Percentiles rank a stretch among this genome's conserved stretches.
These are phyloP conservation scores for Begonia peltatifolia DNA, from an alignment of 306 rosid genomes.

Conservation along the genomic window DNA sequence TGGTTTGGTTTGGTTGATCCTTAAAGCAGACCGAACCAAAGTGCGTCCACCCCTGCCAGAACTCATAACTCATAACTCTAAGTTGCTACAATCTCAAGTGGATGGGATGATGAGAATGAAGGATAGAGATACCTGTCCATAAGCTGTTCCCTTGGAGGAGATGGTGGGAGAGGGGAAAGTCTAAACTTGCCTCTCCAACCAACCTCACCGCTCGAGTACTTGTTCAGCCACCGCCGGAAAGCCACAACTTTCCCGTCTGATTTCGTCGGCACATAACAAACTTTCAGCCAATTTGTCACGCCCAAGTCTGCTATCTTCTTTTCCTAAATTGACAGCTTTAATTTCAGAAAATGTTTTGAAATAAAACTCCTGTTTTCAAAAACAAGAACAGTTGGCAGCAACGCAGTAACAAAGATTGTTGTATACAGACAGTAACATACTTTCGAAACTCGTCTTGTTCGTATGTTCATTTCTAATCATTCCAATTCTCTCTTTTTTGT, in stretches of 20 bases:
- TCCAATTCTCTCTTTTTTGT: too few species aligned
- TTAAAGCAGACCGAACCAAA: too few species aligned
- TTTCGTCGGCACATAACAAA: conserved; percentile 85
- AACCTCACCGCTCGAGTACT: conserved; percentile 63
- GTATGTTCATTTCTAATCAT: too few species aligned
- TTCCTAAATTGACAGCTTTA: conserved; percentile 23
- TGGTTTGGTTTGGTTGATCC: too few species aligned
- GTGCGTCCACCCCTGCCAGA: background rate
- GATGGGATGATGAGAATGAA: background rate
- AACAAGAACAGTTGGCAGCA: too few species aligned
- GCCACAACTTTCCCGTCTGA: conserved; percentile 71
- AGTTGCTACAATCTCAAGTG: background rate
- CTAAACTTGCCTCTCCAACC: conserved; percentile 79
- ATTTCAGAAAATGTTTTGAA: too few species aligned
- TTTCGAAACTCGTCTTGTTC: too few species aligned
- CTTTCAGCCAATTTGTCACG: conserved; percentile 56
- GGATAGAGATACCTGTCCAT: conserved; percentile 53
- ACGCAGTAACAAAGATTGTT: too few species aligned
- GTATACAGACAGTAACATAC: too few species aligned
- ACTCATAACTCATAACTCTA: too few species aligned
- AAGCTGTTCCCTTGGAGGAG: conserved; percentile 74
- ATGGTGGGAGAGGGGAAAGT: conserved; percentile 50
- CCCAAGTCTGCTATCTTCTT: conserved; percentile 48
- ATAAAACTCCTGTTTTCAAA: too few species aligned
- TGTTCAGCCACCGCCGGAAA: conserved; percentile 77